phyloP scores from a whole-genome alignment of 192 early-diverging fungal genomes.

The Coemansia sp. region DNA sequence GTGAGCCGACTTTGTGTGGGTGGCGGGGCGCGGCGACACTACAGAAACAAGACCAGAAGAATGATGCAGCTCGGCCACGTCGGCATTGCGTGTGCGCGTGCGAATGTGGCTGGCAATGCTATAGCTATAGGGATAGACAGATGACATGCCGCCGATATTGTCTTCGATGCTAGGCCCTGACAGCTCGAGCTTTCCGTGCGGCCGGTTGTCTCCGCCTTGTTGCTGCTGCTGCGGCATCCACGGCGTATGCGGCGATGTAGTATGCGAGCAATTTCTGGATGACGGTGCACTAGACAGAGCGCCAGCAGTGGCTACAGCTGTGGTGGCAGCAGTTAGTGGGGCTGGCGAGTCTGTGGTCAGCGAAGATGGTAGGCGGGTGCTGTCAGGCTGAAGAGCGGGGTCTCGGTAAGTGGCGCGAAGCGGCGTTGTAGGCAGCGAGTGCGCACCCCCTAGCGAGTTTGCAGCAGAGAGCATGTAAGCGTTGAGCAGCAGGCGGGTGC shows the following conservation, averaged over 20 bases:
- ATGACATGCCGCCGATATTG: slow-evolving; percentile 40
- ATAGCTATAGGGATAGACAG: slow-evolving; percentile 50
- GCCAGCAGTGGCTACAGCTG: slow-evolving; percentile 12
- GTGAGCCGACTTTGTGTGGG: slow-evolving; percentile 47
- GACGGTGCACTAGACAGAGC: slow-evolving; percentile 23
- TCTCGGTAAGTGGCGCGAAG: slow-evolving; percentile 26
- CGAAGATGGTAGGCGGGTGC: not conserved
- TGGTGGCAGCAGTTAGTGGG: not conserved
- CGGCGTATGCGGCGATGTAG: slow-evolving; percentile 26
- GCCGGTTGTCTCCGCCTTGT: not conserved
- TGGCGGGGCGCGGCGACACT: slow-evolving; percentile 15
- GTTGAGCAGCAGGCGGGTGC: slow-evolving; percentile 34
- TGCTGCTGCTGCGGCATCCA: slow-evolving; percentile 14
- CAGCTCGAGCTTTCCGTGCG: slow-evolving; percentile 14
- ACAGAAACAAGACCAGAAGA: slow-evolving; percentile 8
- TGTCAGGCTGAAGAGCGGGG: not conserved
- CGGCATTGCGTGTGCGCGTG: slow-evolving; percentile 27
- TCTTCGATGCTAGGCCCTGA: slow-evolving; percentile 41
- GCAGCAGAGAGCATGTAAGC: slow-evolving; percentile 9
- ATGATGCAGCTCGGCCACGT: slow-evolving; percentile 5
- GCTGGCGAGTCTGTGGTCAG: not conserved
- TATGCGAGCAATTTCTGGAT: slow-evolving; percentile 14
- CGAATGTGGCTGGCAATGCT: slow-evolving; percentile 53
- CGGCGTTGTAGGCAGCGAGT: slow-evolving; percentile 48
- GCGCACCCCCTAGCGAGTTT: slow-evolving; percentile 25